Evolutionary conservation across 1,139 yeast genomes (phyloP), one percentile per base, ranked within the genome.

Genomic region (Yamadazyma membranifaciens): DNA sequence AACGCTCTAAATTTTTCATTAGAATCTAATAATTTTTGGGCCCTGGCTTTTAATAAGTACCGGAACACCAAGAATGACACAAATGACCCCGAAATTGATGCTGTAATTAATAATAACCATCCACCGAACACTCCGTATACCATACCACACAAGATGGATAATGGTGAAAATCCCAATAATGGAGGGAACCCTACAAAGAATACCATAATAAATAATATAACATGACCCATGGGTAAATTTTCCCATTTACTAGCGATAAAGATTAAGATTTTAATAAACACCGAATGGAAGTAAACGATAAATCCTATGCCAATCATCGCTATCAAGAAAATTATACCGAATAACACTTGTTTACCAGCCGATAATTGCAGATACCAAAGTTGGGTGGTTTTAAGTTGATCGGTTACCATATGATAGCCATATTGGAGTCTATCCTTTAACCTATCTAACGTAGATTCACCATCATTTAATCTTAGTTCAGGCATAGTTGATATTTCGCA

Each of bases 121-220:
- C 97, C 98, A 39, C 66, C 58, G 2, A 83, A 78, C 48, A 87
- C 75, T 2, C 98, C 98, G 58, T 84, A 92, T 22, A 85, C 77
- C 79, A 88, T 81, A 2, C 98, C 98, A 9, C 82, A 69, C 11
- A 87, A 60, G 44, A 87, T 73, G 14, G 84, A 75, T 30, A 87
- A 63, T 10, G 85, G 74, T 3, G 92, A 75, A 62, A 83, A 91
- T 2, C 98, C 98, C 37, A 89, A 63, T 50, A 91, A 51, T 1
- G 98, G 98, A 3, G 98, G 98, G 68, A 92, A 89, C 0, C 75
- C 73, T 28, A 72, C 75, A 9, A 65, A 47, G 48, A 72, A 72
- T 9, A 71, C 56, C 45, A 70, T 55, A 5, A 62, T 22, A 46
- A 83, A 76, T 46, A 91, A 62, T 1, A 86, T 55, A 2, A 77